phyloP scores from a whole-genome alignment of 2,329 filamentous ascomycete species.

The Epichloe baconii region DNA sequence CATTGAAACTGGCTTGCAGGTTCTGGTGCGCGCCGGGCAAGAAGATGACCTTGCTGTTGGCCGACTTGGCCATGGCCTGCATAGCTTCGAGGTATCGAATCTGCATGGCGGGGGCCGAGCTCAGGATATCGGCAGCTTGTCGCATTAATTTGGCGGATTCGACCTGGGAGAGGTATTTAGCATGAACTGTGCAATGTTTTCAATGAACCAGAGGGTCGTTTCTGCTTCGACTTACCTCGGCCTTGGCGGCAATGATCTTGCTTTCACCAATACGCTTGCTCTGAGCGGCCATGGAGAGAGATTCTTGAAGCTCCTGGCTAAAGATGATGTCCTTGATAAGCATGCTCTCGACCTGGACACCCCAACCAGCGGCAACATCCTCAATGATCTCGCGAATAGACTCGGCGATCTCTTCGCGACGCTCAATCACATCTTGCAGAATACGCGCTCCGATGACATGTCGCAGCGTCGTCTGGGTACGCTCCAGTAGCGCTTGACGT shows the following conservation, averaged over 20 bases:
- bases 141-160: constrained; percentile 90
- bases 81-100: constrained; percentile 96
- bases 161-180: constrained; percentile 34
- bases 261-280: constrained; percentile 96
- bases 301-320: constrained; percentile 88
- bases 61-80: constrained; percentile 95
- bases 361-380: constrained; percentile 86
- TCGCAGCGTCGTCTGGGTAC: constrained; percentile 92
- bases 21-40: constrained; percentile 50
- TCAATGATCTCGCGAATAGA: constrained; percentile 96
- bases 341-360: constrained; percentile 94
- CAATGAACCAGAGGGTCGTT: background rate
- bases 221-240: constrained; percentile 42
- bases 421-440: constrained; percentile 95
- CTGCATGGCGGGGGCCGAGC: constrained; percentile 90
- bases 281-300: constrained; percentile 94
- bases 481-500: constrained; percentile 89
- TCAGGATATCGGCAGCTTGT: constrained; percentile 86
- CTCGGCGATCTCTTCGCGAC: constrained; percentile 90
- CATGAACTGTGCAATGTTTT: background rate
- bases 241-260: constrained; percentile 95
- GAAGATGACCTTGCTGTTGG: constrained; percentile 83
- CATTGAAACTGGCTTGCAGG: constrained; percentile 32
- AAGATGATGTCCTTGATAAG: constrained; percentile 99
- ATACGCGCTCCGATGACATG: constrained; percentile 94